Evolutionary conservation across 2,329 filamentous ascomycete species (phyloP).

Genomic region (Xylaria sp.): DNA sequence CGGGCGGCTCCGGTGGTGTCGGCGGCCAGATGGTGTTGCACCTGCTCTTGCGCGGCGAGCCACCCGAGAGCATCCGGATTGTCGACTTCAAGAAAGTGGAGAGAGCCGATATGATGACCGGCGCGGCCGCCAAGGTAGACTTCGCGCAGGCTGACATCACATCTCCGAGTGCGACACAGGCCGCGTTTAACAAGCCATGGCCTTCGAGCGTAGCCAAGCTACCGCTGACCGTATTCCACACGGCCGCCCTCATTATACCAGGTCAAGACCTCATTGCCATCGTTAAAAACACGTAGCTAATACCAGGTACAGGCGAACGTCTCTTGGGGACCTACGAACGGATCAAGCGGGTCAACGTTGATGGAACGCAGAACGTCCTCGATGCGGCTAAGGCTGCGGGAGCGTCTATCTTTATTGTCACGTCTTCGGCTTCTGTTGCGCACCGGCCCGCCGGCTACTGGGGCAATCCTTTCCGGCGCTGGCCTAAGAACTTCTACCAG

Average conservation of each 20-base stretch:
- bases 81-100: conserved; percentile 57
- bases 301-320: conserved; percentile 50
- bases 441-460: conserved; percentile 52
- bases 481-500: conserved; percentile 54
- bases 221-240: conserved; percentile 62
- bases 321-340: conserved; percentile 52
- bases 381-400: conserved; percentile 54
- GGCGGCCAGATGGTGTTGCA: conserved; percentile 61
- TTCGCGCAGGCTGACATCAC: conserved; percentile 59
- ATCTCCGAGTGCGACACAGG: conserved; percentile 50
- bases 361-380: conserved; percentile 58
- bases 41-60: conserved; percentile 58
- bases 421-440: conserved; percentile 58
- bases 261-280: background rate
- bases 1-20: conserved; percentile 56
- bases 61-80: conserved; percentile 58
- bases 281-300: background rate
- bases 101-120: conserved; percentile 52
- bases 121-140: conserved; percentile 49
- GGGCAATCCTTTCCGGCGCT: conserved; percentile 53
- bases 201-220: conserved; percentile 50
- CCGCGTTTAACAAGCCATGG: conserved; percentile 58
- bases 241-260: conserved; percentile 58
- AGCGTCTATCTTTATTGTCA: conserved; percentile 58
- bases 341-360: conserved; percentile 57